phyloP scores from a whole-genome alignment of 2,329 filamentous ascomycete species.

The Colletotrichum agaves region DNA sequence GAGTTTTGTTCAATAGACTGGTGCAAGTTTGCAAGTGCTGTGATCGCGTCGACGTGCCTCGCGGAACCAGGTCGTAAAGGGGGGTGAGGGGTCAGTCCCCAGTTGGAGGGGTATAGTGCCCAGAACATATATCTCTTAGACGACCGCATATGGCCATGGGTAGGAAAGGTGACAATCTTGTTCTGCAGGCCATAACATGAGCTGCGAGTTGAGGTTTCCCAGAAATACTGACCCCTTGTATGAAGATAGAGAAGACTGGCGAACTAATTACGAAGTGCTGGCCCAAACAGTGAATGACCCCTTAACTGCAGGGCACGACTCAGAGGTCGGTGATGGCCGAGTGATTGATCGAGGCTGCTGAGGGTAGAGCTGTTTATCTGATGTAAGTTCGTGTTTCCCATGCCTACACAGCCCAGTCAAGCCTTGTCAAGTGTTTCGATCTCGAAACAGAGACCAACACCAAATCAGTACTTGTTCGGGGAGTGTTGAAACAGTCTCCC shows the following conservation, averaged over 20 bases:
- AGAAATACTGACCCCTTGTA: slow-evolving; percentile 22
- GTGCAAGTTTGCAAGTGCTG: slow-evolving; percentile 15
- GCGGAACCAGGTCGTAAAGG: slow-evolving; percentile 21
- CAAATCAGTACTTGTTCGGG: slow-evolving; percentile 25
- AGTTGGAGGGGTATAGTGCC: slow-evolving; percentile 47
- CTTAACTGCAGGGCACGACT: slow-evolving; percentile 25
- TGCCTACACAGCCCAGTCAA: slow-evolving; percentile 34
- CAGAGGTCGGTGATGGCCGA: slow-evolving; percentile 20
- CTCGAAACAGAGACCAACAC: slow-evolving; percentile 36
- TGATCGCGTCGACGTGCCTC: slow-evolving; percentile 29
- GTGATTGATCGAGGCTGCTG: neutral
- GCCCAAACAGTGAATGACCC: slow-evolving; percentile 12
- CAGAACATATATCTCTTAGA: slow-evolving; percentile 51
- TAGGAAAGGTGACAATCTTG: slow-evolving; percentile 48
- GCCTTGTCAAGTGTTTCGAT: slow-evolving; percentile 35
- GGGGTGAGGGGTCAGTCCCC: slow-evolving; percentile 32
- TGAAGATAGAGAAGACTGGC: slow-evolving; percentile 26
- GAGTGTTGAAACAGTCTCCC: slow-evolving; percentile 31
- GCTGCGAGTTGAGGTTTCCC: slow-evolving; percentile 21
- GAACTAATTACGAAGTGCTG: slow-evolving; percentile 12
- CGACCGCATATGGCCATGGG: slow-evolving; percentile 46
- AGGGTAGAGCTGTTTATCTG: slow-evolving; percentile 25
- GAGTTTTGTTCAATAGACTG: slow-evolving; percentile 6
- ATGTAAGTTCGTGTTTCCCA: slow-evolving; percentile 34
- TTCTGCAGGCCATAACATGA: slow-evolving; percentile 44